Base-by-base conservation (phyloP, 2,329 filamentous ascomycete genomes). In the Tolypocladium tundrense region DNA sequence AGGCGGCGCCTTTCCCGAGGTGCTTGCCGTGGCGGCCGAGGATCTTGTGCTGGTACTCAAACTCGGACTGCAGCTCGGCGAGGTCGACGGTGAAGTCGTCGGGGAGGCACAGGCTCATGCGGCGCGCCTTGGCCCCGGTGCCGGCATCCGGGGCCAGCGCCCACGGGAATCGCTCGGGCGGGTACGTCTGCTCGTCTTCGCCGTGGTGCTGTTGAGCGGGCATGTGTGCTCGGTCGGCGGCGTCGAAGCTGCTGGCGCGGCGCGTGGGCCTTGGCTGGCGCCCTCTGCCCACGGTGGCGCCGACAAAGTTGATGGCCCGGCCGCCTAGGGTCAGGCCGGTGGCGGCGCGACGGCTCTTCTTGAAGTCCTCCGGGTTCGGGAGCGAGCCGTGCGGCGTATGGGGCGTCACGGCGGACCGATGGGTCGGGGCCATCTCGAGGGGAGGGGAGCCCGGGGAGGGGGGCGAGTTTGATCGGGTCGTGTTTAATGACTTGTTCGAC, bases 1-100 rank as follows among this genome's bases (percentile, higher is more conserved):
- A 90, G 7, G 89, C 92, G 13, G 89, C 88, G 48, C 91, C 91
- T 72, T 89, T 90, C 60, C 91, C 91, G 8, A 95, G 77, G 60
- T 87, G 82, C 73, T 88, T 91, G 43, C 88, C 86, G 65, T 88
- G 83, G 48, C 85, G 84, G 10, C 88, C 87, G 39, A 89, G 78
- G 55, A 93, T 75, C 63, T 88, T 84, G 71, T 84, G 87, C 62
- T 83, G 79, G 62, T 86, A 88, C 60, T 87, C 84, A 64, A 85
- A 93, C 64, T 91, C 88, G 53, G 79, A 78, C 60, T 83, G 79
- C 4, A 93, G 77, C 55, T 90, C 85, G 33, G 79, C 86, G 11
- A 85, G 80, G 60, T 90, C 86, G 37, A 91, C 86, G 1, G 80
- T 81, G 67, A 91, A 89, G 64, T 90, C 86, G 64, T 91, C 88